Evolutionary conservation across 306 rosid species (phyloP).

Genomic region (Mucuna pruriens): DNA sequence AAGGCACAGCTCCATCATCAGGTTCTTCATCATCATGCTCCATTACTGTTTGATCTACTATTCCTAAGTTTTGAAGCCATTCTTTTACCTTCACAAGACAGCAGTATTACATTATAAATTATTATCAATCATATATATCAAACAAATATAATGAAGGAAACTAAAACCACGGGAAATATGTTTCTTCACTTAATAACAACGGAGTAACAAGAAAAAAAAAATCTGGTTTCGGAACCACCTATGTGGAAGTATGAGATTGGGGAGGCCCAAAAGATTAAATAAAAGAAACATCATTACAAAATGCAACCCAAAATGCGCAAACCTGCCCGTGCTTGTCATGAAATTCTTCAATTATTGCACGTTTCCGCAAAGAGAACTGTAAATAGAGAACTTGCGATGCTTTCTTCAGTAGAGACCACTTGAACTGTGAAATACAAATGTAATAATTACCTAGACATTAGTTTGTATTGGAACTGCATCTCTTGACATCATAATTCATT

Average conservation of each 20-base stretch:
- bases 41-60: slow-evolving; percentile 75
- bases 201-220: slow-evolving; percentile 26
- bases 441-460: slow-evolving; percentile 20
- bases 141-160: slow-evolving; percentile 29
- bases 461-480: slow-evolving; percentile 24
- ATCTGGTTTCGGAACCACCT: slow-evolving; percentile 19
- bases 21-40: slow-evolving; percentile 85
- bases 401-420: slow-evolving; percentile 81
- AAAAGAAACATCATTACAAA: background rate
- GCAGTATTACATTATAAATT: slow-evolving; percentile 22
- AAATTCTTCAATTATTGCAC: slow-evolving; percentile 78
- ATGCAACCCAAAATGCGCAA: slow-evolving; percentile 31
- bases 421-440: slow-evolving; percentile 63
- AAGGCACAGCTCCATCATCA: slow-evolving; percentile 78
- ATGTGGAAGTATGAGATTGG: slow-evolving; percentile 1
- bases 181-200: slow-evolving; percentile 25
- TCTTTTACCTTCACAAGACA: slow-evolving; percentile 69
- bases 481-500: background rate
- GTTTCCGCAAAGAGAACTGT: slow-evolving; percentile 89
- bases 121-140: slow-evolving; percentile 7
- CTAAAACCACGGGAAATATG: slow-evolving; percentile 25
- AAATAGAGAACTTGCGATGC: slow-evolving; percentile 92
- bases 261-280: background rate
- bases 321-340: slow-evolving; percentile 94
- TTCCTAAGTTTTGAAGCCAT: slow-evolving; percentile 91